phyloP scores from a whole-genome alignment of 352 stramenopile species.

The Phytophthora pseudosyringae region DNA sequence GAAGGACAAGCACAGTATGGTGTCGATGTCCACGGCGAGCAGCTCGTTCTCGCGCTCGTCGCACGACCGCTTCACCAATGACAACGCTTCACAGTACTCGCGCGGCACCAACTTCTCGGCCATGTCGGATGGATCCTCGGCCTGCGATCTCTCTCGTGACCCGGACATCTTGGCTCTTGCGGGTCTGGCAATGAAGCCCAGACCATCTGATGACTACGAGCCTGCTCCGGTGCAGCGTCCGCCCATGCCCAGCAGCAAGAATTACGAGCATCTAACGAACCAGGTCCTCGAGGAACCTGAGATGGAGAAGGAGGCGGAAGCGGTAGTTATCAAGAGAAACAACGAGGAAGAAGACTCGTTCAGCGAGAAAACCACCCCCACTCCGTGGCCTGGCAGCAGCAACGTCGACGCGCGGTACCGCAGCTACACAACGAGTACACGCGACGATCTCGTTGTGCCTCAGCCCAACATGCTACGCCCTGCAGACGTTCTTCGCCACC shows the following conservation, averaged over 20 bases:
- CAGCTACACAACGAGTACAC: conserved; percentile 23
- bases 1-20: conserved; percentile 48
- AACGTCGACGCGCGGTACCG: conserved; percentile 23
- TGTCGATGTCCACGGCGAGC: conserved; percentile 68
- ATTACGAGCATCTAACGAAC: conserved; percentile 20
- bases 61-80: conserved; percentile 38
- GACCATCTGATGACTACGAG: conserved; percentile 37
- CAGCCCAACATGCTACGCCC: conserved; percentile 26
- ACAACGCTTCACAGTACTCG: conserved; percentile 42
- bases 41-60: conserved; percentile 57
- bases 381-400: conserved; percentile 24
- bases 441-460: conserved; percentile 16
- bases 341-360: conserved; percentile 18
- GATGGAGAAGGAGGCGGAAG: conserved; percentile 14
- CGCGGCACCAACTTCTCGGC: conserved; percentile 48
- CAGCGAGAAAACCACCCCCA: conserved; percentile 4
- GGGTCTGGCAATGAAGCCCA: conserved; percentile 50
- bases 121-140: conserved; percentile 49
- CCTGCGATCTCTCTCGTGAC: conserved; percentile 51
- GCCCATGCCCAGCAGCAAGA: conserved; percentile 16
- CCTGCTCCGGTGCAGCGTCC: conserved; percentile 11
- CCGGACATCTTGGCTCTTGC: conserved; percentile 62
- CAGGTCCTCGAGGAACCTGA: conserved; percentile 27
- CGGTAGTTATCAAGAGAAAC: not conserved
- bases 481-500: conserved; percentile 40